Base-by-base conservation (phyloP, 2,329 filamentous ascomycete genomes). In the Pseudocercospora fuligena region DNA sequence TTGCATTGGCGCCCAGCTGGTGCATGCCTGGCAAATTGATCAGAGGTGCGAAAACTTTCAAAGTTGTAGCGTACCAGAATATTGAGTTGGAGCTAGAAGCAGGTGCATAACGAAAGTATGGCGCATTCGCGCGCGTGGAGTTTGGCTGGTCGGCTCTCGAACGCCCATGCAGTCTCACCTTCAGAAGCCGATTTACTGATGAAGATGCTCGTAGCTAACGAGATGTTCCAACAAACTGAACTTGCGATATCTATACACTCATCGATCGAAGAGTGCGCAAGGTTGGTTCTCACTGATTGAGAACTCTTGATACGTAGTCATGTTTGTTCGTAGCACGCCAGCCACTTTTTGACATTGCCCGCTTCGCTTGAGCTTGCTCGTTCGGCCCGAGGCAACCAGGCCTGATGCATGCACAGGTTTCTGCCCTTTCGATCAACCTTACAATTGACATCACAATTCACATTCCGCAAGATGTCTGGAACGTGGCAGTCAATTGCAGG, bases 401-500 rank as follows among this genome's bases (percentile, higher is more conserved):
- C 40, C 40, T 43, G n/a, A 43, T n/a, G n/a, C 40, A n/a, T 51
- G 43, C 46, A 49, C 43, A 29, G 40, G 25, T 29, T 12, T 25
- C 14, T 46, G 23, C 14, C 14, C 36, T 27, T 36, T 62, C 49
- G 19, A 25, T n/a, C 43, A 43, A 56, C 31, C 25, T 27, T 5
- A 27, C 16, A 29, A 46, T 25, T 36, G 33, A 25, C 19, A 62
- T 29, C 47, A n/a, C 46, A 56, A 56, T 31, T 33, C 25, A 11
- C 51, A 14, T n/a, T 23, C 27, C 21, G 14, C 46, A 73, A 12
- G n/a, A 79, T 79, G 77, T 29, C 75, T 14, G 66, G 74, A 8
- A 69, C 69, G n/a, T 84, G 81, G 81, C 74, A 80, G 67, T 69
- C 75, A 9, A 78, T 83, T 9, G 76, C 82, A 16, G 73, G 71